Evolutionary conservation across 148 eudicot genomes (phyloP).

Genomic region (Diospyros kaki): DNA sequence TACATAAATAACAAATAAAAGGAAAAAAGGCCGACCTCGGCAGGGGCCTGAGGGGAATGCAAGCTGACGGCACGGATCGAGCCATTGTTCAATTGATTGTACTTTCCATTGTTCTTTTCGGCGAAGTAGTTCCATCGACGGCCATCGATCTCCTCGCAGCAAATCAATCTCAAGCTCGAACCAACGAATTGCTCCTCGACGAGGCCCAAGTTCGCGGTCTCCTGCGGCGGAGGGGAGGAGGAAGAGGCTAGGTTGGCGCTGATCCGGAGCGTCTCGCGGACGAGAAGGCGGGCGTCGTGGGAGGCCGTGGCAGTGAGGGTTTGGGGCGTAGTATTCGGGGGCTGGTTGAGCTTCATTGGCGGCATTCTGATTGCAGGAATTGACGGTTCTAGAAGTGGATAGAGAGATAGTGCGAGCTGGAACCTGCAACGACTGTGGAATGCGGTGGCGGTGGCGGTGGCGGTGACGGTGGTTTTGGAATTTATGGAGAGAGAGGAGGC

Average conservation of each 20-base stretch:
- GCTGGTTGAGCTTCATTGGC: slow-evolving; percentile 53
- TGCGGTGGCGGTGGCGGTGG: background rate
- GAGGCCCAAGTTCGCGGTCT: slow-evolving; percentile 32
- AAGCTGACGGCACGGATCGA: slow-evolving; percentile 68
- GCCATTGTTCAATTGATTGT: slow-evolving; percentile 34
- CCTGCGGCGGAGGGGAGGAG: slow-evolving; percentile 22
- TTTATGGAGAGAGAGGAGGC: slow-evolving; percentile 8
- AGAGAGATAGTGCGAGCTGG: background rate
- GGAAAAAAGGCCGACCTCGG: slow-evolving; percentile 41
- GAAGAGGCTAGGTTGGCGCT: slow-evolving; percentile 60
- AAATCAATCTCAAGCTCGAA: slow-evolving; percentile 70
- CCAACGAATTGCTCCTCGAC: slow-evolving; percentile 53
- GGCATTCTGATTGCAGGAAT: slow-evolving; percentile 23
- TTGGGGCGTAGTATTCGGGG: slow-evolving; percentile 32
- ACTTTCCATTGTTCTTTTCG: slow-evolving; percentile 16
- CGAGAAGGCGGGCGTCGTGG: slow-evolving; percentile 61
- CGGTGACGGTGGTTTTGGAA: background rate
- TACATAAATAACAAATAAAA: background rate
- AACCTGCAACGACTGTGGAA: background rate
- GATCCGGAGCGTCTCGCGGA: slow-evolving; percentile 82
- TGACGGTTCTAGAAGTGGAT: background rate
- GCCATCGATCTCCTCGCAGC: slow-evolving; percentile 87
- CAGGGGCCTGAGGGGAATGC: slow-evolving; percentile 71
- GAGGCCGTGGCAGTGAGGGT: slow-evolving; percentile 40
- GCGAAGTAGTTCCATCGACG: slow-evolving; percentile 65